A percentile compares a stretch with the other conserved stretches of the same genome.
phyloP scores from a whole-genome alignment of 2,329 filamentous ascomycete species.

The Cercospora citrullina region DNA sequence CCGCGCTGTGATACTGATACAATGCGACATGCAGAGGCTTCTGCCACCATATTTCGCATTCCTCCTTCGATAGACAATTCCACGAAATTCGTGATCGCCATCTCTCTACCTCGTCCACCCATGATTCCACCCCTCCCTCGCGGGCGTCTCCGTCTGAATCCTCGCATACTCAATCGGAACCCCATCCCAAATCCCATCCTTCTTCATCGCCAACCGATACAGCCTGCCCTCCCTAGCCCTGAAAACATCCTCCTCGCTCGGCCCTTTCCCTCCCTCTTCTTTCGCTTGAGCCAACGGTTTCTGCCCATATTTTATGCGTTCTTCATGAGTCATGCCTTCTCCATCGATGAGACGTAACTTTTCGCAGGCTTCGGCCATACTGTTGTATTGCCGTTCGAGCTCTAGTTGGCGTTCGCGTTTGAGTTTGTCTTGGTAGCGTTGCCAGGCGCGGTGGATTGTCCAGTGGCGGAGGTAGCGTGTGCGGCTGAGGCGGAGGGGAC shows the following conservation, averaged over 20 bases:
- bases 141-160: slow-evolving; percentile 79
- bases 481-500: slow-evolving; percentile 84
- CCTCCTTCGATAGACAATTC: background rate
- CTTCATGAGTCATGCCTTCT: slow-evolving; percentile 42
- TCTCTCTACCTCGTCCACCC: slow-evolving; percentile 69
- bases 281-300: background rate
- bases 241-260: slow-evolving; percentile 47
- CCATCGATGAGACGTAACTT: slow-evolving; percentile 62
- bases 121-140: slow-evolving; percentile 83
- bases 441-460: slow-evolving; percentile 98
- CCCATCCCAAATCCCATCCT: slow-evolving; percentile 78
- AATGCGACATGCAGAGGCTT: background rate
- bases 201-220: slow-evolving; percentile 86
- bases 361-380: slow-evolving; percentile 84
- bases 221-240: slow-evolving; percentile 58
- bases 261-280: background rate
- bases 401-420: slow-evolving; percentile 65
- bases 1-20: background rate
- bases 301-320: slow-evolving; percentile 29
- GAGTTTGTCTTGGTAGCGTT: slow-evolving; percentile 71
- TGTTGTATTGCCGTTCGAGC: slow-evolving; percentile 75
- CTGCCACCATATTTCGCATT: background rate
- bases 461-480: slow-evolving; percentile 89
- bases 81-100: background rate
- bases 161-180: slow-evolving; percentile 91